Percentiles rank a stretch among this genome's conserved stretches.
phyloP scores from a whole-genome alignment of 768 basidiomycete species.

The Xerocomellus intermedius region DNA sequence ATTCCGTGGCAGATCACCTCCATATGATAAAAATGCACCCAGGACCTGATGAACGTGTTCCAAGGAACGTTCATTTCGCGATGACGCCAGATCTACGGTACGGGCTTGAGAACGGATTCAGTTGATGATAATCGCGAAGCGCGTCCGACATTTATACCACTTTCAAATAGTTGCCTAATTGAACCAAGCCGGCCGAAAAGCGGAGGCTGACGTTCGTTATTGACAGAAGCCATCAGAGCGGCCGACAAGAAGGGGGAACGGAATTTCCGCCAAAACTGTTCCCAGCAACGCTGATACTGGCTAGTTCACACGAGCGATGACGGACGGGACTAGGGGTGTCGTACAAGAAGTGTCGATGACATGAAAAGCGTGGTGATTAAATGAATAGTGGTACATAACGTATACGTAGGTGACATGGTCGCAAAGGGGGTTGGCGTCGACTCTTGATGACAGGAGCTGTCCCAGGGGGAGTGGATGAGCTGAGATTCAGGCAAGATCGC shows the following conservation, averaged over 20 bases:
- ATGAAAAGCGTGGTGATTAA: conserved; percentile 16
- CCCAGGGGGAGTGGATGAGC: conserved; percentile 15
- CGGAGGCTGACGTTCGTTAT: conserved; percentile 8
- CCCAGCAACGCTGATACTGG: conserved; percentile 13
- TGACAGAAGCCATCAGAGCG: conserved; percentile 5
- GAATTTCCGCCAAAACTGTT: conserved; percentile 12
- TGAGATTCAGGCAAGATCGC: conserved; percentile 19
- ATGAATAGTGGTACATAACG: conserved; percentile 15
- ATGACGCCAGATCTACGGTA: conserved; percentile 18
- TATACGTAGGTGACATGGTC: conserved; percentile 10
- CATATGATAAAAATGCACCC: conserved; percentile 13
- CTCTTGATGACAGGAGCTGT: conserved; percentile 22
- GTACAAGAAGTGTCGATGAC: conserved; percentile 4
- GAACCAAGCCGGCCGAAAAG: conserved; percentile 3
- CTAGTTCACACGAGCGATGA: conserved; percentile 16
- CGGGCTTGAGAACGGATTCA: conserved; percentile 13
- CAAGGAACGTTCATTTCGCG: conserved; percentile 14
- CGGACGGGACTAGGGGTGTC: conserved; percentile 1
- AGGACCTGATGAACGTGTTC: conserved; percentile 9
- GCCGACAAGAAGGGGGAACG: conserved; percentile 11
- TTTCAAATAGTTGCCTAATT: conserved; percentile 16
- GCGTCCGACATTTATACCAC: conserved; percentile 3
- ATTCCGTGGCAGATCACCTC: conserved; percentile 9
- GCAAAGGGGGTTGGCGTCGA: conserved; percentile 13
- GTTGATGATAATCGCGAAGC: conserved; percentile 20